A percentile compares a stretch with the other conserved stretches of the same genome.
Evolutionary conservation across 352 stramenopile genomes (phyloP).

Genomic region (Globisporangium ultimum): DNA sequence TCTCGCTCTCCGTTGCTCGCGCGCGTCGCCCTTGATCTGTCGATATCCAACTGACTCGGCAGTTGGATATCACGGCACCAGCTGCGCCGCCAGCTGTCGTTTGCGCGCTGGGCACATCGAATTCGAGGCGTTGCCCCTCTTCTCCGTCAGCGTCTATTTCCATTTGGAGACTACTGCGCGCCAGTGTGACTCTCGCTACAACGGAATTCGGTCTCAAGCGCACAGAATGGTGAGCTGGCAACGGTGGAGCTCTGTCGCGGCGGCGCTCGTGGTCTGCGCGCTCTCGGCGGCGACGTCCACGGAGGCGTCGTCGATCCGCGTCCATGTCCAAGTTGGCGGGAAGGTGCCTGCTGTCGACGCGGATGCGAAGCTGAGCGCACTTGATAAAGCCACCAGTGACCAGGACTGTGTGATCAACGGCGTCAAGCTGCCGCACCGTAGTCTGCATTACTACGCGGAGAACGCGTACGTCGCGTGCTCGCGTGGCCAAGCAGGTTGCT

Average conservation of each 20-base stretch:
- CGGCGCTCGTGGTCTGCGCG: slow-evolving; percentile 8
- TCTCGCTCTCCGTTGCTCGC: background rate
- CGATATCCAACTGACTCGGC: background rate
- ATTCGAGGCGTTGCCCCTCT: background rate
- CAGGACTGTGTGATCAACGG: slow-evolving; percentile 57
- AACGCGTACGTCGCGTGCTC: slow-evolving; percentile 76
- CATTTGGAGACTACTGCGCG: too few relatives aligned
- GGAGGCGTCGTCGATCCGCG: slow-evolving; percentile 28
- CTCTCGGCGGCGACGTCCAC: slow-evolving; percentile 7
- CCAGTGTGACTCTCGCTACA: slow-evolving; percentile 1
- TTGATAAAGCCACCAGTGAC: slow-evolving; percentile 6
- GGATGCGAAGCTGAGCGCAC: background rate
- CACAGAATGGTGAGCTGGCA: slow-evolving; percentile 14
- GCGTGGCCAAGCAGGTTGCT: slow-evolving; percentile 52
- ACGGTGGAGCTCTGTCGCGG: slow-evolving; percentile 14
- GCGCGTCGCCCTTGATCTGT: background rate
- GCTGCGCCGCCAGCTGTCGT: background rate
- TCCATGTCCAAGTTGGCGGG: slow-evolving; percentile 22
- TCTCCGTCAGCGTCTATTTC: background rate
- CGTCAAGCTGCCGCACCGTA: slow-evolving; percentile 51
- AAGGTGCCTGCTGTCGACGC: background rate
- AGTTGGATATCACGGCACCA: background rate
- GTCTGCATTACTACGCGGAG: slow-evolving; percentile 67
- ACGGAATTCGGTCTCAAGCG: background rate
- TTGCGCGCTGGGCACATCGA: background rate